phyloP scores from a whole-genome alignment of 2,329 filamentous ascomycete genomes.

The Elsinoe perseae region DNA sequence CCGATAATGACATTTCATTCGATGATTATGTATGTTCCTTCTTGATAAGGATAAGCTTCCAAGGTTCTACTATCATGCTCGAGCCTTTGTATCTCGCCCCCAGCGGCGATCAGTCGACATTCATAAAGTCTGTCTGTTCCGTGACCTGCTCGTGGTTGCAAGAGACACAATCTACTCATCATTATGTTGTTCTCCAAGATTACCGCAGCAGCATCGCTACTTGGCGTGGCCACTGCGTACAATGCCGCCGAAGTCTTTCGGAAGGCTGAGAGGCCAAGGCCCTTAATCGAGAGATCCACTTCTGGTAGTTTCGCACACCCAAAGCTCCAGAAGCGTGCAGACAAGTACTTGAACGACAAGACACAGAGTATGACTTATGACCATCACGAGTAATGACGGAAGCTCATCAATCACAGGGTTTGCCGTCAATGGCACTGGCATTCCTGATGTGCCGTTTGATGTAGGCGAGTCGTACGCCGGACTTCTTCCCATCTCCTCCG shows the following conservation, averaged over 20 bases:
- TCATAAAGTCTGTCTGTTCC: background rate
- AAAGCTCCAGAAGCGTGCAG: slow-evolving; percentile 18
- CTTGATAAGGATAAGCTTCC: slow-evolving; percentile 6
- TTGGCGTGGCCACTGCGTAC: slow-evolving; percentile 15
- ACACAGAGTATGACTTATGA: slow-evolving; percentile 16
- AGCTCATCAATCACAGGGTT: slow-evolving; percentile 18
- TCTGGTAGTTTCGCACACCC: slow-evolving; percentile 17
- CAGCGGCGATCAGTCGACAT: background rate
- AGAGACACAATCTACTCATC: background rate
- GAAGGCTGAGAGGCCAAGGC: slow-evolving; percentile 15
- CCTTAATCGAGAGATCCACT: slow-evolving; percentile 16
- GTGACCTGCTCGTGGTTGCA: background rate
- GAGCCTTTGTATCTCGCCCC: background rate
- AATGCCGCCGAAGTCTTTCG: slow-evolving; percentile 13
- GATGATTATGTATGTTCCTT: background rate
- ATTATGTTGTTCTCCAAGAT: slow-evolving; percentile 10
- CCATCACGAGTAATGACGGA: background rate
- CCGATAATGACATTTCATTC: background rate
- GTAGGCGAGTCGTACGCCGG: slow-evolving; percentile 31
- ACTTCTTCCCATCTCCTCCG: slow-evolving; percentile 47
- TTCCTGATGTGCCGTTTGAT: slow-evolving; percentile 31
- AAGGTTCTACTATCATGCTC: background rate
- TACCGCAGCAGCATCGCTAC: slow-evolving; percentile 10
- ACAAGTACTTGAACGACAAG: slow-evolving; percentile 17
- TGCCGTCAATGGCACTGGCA: slow-evolving; percentile 25